Percentiles rank a stretch among this genome's conserved stretches.
Conservation (phyloP, 1,284 basidiomycete genomes). For the Takashimella koratensis region DNA sequence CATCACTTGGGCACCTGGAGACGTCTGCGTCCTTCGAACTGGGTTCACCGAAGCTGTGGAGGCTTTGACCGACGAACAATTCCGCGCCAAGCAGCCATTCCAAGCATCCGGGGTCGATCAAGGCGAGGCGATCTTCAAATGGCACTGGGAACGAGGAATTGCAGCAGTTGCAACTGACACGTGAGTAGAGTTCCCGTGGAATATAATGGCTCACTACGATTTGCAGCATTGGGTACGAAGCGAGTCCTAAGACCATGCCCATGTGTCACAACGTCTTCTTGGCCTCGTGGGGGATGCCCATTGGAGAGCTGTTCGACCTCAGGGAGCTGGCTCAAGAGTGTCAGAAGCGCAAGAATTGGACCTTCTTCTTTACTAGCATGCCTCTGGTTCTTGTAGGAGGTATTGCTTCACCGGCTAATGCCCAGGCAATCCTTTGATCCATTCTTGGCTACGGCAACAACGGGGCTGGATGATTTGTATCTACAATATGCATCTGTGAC, state of each 20-base stretch:
- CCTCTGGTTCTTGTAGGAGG: slow-evolving; percentile 49
- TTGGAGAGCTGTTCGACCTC: slow-evolving; percentile 52
- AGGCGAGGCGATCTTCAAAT: slow-evolving; percentile 38
- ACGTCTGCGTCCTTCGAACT: slow-evolving; percentile 45
- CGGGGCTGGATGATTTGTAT: too few relatives aligned
- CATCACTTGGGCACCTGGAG: slow-evolving; percentile 35
- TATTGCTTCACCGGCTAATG: slow-evolving; percentile 51
- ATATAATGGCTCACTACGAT: too few relatives aligned
- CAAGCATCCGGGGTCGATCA: slow-evolving; percentile 36
- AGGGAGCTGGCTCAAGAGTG: slow-evolving; percentile 43
- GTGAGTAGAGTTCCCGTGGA: slow-evolving; percentile 29
- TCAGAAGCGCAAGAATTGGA: slow-evolving; percentile 36
- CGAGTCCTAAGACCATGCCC: too few relatives aligned
- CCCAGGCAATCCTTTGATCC: slow-evolving; percentile 44
- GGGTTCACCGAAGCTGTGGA: slow-evolving; percentile 46
- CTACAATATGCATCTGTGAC: too few relatives aligned
- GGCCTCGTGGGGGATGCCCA: slow-evolving; percentile 40
- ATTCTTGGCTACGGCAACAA: too few relatives aligned
- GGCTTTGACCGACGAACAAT: slow-evolving; percentile 18
- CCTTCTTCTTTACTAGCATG: slow-evolving; percentile 49
- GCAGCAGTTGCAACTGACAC: slow-evolving; percentile 50
- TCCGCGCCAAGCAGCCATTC: too few relatives aligned
- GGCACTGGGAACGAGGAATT: slow-evolving; percentile 51
- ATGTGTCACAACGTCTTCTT: slow-evolving; percentile 34
- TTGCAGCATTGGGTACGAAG: too few relatives aligned